phyloP scores from a whole-genome alignment of 805 yeast species.

The Grigorovia yakushimaensis region DNA sequence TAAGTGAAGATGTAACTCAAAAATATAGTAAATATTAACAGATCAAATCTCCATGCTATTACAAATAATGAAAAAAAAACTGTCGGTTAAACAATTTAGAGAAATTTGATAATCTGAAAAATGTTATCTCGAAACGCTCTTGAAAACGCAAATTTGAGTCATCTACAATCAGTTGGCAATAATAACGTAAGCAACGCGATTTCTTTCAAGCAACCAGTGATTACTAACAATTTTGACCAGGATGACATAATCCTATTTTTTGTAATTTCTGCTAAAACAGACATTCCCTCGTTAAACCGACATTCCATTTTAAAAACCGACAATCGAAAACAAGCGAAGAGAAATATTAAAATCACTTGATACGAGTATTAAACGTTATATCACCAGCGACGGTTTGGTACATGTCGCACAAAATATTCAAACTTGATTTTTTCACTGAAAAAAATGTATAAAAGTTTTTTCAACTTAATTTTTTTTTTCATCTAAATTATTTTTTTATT shows the following conservation, averaged over 20 bases:
- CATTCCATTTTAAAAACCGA: neutral
- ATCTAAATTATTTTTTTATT: constrained; percentile 2
- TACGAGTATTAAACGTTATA: neutral
- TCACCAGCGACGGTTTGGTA: neutral
- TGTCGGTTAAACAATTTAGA: neutral
- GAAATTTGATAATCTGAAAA: neutral
- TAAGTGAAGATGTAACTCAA: no score
- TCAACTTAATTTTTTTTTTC: neutral
- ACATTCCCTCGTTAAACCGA: neutral
- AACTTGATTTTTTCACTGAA: neutral
- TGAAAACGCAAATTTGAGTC: neutral
- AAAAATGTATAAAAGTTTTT: neutral
- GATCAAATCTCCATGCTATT: no score
- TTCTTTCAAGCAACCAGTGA: no score
- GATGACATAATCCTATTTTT: neutral
- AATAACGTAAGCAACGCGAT: neutral
- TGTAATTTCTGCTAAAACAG: no score
- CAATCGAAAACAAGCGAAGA: neutral
- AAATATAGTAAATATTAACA: no score
- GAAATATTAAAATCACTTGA: neutral
- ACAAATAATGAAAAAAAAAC: neutral
- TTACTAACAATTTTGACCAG: no score
- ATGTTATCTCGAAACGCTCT: neutral
- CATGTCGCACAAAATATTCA: neutral
- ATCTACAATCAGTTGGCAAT: no score